Conservation (phyloP, 306 rosid genomes). For the Vigna reflexopilosa region DNA sequence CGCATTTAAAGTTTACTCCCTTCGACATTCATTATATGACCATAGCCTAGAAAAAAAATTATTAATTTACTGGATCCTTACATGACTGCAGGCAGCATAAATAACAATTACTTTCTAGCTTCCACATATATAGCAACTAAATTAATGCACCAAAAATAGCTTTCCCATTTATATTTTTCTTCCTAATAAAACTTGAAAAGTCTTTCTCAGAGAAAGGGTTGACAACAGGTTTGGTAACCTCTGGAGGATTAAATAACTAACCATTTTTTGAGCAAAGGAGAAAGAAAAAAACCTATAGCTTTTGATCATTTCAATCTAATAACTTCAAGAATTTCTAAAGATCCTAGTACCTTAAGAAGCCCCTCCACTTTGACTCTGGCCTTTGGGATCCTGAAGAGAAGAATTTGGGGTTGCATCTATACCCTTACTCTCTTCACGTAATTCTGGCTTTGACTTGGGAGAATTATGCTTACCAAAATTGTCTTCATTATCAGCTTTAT, state of each 20-base stretch:
- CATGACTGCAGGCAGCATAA: conserved; percentile 5
- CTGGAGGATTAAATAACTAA: conserved; percentile 6
- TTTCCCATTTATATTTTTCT: neutral
- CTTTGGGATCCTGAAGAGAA: conserved; percentile 48
- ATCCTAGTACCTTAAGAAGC: conserved; percentile 49
- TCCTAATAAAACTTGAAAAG: conserved; percentile 17
- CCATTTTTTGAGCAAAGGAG: neutral
- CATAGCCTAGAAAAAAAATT: conserved; percentile 1
- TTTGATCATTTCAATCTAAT: conserved; percentile 33
- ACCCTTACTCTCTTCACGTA: conserved; percentile 39
- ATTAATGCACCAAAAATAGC: conserved; percentile 18
- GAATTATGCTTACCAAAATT: conserved; percentile 43
- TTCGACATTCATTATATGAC: conserved; percentile 3
- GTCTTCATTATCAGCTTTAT: conserved; percentile 46
- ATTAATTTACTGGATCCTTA: conserved; percentile 12
- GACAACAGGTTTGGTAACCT: neutral
- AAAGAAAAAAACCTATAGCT: conserved; percentile 6
- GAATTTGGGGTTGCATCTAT: conserved; percentile 41
- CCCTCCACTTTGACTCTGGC: conserved; percentile 46
- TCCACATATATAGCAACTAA: conserved; percentile 7
- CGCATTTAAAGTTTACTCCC: conserved; percentile 4
- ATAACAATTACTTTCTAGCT: conserved; percentile 31
- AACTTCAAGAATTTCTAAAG: conserved; percentile 32
- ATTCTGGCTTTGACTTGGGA: conserved; percentile 44
- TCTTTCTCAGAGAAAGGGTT: neutral